Conservation (phyloP, 164 flowering plant species). For the Vitis riparia region DNA sequence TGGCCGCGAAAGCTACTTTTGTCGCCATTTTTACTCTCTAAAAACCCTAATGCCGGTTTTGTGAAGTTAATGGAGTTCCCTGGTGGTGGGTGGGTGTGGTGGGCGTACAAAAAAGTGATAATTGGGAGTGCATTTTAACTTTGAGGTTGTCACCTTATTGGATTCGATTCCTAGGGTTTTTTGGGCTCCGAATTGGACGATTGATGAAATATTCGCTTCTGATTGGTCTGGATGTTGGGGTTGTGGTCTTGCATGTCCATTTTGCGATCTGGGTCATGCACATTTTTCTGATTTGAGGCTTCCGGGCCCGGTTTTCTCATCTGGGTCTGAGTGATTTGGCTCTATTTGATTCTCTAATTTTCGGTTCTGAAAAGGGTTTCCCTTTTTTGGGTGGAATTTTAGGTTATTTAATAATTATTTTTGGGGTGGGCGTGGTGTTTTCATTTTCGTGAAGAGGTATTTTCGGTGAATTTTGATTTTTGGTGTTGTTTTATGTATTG, state of each 20-base stretch:
- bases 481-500: background rate
- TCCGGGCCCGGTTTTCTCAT: background rate
- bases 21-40: constrained; percentile 1
- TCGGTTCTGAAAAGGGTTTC: constrained; percentile 1
- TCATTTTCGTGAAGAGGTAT: background rate
- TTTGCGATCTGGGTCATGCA: constrained; percentile 8
- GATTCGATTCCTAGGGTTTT: constrained; percentile 4
- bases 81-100: too few species aligned
- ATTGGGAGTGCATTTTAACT: background rate
- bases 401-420: too few species aligned
- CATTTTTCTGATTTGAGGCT: background rate
- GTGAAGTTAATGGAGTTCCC: too few species aligned
- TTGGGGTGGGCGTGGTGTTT: background rate
- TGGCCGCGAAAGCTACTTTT: background rate
- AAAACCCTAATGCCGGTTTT: too few species aligned
- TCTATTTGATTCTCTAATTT: background rate
- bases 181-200: background rate
- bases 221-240: background rate
- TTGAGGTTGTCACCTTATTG: background rate
- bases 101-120: too few species aligned
- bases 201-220: too few species aligned
- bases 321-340: constrained; percentile 1
- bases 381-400: background rate
- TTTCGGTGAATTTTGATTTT: background rate
- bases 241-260: constrained; percentile 10